Percentiles rank a stretch among this genome's conserved stretches.
phyloP scores from a whole-genome alignment of 2,329 filamentous ascomycete genomes.

The Exophiala xenobiotica region DNA sequence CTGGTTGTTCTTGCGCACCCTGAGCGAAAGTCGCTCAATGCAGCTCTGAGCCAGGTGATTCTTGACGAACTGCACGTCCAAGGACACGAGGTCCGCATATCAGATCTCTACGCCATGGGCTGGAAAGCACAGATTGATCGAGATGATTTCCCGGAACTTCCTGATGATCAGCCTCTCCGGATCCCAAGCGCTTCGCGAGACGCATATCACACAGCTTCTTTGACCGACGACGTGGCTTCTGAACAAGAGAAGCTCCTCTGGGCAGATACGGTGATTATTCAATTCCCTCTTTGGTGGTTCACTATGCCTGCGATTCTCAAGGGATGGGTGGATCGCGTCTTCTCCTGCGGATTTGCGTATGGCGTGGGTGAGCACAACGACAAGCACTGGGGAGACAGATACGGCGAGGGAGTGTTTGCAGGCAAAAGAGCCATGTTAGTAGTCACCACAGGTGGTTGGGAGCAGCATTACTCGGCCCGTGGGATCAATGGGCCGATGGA shows the following conservation, averaged over 20 bases:
- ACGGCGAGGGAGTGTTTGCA: constrained; percentile 6
- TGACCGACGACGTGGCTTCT: constrained; percentile 1
- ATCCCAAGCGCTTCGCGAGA: background rate
- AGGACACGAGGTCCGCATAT: constrained; percentile 5
- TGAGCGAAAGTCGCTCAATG: constrained; percentile 3
- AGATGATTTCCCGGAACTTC: constrained; percentile 1
- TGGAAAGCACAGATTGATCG: constrained; percentile 7
- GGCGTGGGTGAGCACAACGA: constrained; percentile 7
- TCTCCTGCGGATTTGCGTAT: constrained; percentile 8
- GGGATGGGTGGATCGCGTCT: constrained; percentile 5
- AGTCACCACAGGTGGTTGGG: constrained; percentile 1
- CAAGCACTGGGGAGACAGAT: constrained; percentile 7
- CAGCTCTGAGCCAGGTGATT: background rate
- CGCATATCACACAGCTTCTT: background rate
- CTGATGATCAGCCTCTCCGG: background rate
- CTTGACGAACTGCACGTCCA: background rate
- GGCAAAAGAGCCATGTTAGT: constrained; percentile 7
- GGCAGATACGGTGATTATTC: constrained; percentile 5
- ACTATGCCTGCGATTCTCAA: constrained; percentile 8
- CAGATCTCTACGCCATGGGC: constrained; percentile 8
- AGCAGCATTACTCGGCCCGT: constrained; percentile 1
- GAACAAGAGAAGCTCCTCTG: constrained; percentile 8
- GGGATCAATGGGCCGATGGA: constrained; percentile 5
- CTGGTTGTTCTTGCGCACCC: constrained; percentile 8
- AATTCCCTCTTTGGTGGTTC: constrained; percentile 9